Conservation (phyloP, 176 grass and related monocot genomes). For the Paspalum vaginatum region DNA sequence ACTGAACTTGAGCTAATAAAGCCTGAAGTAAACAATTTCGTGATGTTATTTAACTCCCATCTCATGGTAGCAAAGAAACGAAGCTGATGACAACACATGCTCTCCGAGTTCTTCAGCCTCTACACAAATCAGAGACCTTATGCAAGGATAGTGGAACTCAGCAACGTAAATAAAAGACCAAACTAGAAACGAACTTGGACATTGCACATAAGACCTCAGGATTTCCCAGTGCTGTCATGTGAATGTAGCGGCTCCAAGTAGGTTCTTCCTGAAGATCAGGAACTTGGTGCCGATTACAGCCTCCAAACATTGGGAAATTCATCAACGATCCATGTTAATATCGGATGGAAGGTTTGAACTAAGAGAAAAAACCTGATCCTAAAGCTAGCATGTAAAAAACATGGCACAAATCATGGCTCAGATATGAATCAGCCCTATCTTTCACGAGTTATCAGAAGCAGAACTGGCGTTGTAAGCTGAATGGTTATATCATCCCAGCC, state of each 20-base stretch:
- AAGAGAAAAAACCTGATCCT: neutral
- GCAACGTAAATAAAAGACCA: neutral
- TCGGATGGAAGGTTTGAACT: neutral
- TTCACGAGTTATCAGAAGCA: constrained; percentile 69
- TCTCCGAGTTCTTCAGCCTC: constrained; percentile 60
- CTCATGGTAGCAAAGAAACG: constrained; percentile 39
- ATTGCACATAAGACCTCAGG: constrained; percentile 16
- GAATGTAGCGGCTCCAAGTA: constrained; percentile 41
- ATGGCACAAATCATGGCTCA: constrained; percentile 32
- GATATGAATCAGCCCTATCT: constrained; percentile 46
- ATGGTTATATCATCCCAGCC: constrained; percentile 51
- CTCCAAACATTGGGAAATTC: neutral
- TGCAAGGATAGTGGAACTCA: constrained; percentile 59
- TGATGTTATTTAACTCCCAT: constrained; percentile 72
- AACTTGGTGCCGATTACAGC: constrained; percentile 37
- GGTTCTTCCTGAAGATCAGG: constrained; percentile 49
- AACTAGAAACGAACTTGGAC: neutral
- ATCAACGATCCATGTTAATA: neutral
- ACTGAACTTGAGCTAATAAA: too few species aligned
- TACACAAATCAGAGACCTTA: constrained; percentile 8
- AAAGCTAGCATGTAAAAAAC: neutral
- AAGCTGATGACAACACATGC: constrained; percentile 71
- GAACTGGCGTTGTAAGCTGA: constrained; percentile 58
- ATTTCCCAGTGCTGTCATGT: constrained; percentile 13
- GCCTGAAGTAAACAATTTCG: constrained; percentile 24